These are phyloP conservation scores for Schizophyllum commune DNA, from an alignment of 1,284 basidiomycete species.

Conservation along the genomic window DNA sequence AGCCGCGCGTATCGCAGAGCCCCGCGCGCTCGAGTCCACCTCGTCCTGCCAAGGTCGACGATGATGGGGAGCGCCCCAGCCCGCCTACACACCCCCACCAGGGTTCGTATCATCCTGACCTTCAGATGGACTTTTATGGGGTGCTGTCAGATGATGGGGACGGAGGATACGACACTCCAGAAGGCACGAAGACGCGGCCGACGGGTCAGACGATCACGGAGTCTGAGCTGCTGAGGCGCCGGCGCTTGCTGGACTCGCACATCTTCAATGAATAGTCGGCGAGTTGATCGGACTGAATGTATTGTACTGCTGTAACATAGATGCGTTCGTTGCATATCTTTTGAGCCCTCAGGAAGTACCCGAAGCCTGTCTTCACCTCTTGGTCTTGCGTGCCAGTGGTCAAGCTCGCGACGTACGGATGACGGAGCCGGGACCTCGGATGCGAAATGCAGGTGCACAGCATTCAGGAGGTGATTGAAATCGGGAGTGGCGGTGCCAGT, in stretches of 20 bases:
- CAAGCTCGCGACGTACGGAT: too few species aligned
- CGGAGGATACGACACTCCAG: neutral
- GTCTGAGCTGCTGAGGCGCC: slow-evolving; percentile 70
- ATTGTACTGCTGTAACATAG: slow-evolving; percentile 2
- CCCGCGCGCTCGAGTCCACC: slow-evolving; percentile 3
- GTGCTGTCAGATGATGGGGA: neutral
- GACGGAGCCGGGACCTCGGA: neutral
- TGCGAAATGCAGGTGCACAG: neutral
- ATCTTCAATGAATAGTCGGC: slow-evolving; percentile 30
- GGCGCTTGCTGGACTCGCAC: slow-evolving; percentile 63
- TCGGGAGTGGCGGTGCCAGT: neutral
- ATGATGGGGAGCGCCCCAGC: neutral
- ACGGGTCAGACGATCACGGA: slow-evolving; percentile 65
- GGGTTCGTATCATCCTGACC: neutral
- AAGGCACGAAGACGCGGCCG: slow-evolving; percentile 25
- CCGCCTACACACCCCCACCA: slow-evolving; percentile 1
- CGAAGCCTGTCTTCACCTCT: too few species aligned
- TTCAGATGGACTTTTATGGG: neutral
- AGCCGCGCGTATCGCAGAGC: slow-evolving; percentile 1
- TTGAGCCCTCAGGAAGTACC: too few species aligned
- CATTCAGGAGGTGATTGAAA: neutral
- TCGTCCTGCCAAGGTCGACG: slow-evolving; percentile 9
- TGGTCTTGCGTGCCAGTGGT: too few species aligned
- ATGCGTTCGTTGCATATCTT: too few species aligned
- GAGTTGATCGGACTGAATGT: slow-evolving; percentile 2